Evolutionary conservation across 805 yeast species (phyloP), one percentile per base, ranked within the genome.

Genomic region (Komagataella pastoris): DNA sequence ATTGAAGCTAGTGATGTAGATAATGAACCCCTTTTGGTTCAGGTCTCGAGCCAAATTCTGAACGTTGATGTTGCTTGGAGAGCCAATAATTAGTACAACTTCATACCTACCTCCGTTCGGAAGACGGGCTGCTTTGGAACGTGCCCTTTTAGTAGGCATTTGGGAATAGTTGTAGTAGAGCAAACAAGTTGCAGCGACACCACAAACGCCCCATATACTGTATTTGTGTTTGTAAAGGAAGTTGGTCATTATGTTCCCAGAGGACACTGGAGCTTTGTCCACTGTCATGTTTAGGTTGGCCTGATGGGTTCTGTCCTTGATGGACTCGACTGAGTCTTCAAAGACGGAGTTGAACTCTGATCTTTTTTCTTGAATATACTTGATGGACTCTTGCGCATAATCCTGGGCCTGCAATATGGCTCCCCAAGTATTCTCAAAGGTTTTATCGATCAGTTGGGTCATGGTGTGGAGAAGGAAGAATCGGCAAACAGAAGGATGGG

Each of bases 1-100:
- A 54, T 75, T 78, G n/a, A 77, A 63, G n/a, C 81, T 77, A 0
- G 95, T 81, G 55, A 88, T 72, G 61, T 83, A 88, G 3, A 88
- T 89, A 36, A 88, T 83, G 61, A 85, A 87, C 1, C 96, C 95
- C 51, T 95, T 70, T 47, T 75, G 75, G 56, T 86, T 89, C 55
- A 88, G 73, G 61, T 88, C 96, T 52, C 77, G 72, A 1, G 89
- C 86, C 30, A 88, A 67, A 50, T 81, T 71, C 53, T 86, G 73
- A 1, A 88, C 80, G 52, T 86, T 67, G 1, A 88, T 88, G 55
- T 85, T 91, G 2, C 79, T 72, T 2, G 90, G 89, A 1, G 88
- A 81, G 1, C 95, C 95, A 3, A 87, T 74, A 3, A 88, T 68
- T 18, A 88, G 68, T 2, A 88, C 78, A 7, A 85, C 91, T 58